phyloP scores from a whole-genome alignment of 2,329 filamentous ascomycete genomes.

The Pestalotiopsis fici region DNA sequence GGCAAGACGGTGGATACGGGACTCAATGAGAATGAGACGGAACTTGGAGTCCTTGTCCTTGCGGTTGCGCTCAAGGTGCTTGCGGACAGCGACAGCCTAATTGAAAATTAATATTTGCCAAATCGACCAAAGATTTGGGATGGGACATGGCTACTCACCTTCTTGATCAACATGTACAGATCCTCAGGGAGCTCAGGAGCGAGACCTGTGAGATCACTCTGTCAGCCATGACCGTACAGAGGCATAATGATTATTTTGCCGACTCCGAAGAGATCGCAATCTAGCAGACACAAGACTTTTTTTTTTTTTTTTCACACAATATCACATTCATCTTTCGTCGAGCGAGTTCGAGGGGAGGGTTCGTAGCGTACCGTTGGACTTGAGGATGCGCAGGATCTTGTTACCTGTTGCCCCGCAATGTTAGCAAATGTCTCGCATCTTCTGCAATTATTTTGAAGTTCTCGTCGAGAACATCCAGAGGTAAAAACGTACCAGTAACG shows the following conservation, averaged over 20 bases:
- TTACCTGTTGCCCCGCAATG: constrained; percentile 67
- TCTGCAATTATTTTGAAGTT: background rate
- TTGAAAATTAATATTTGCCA: constrained; percentile 16
- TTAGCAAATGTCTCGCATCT: constrained; percentile 33
- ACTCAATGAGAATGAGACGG: constrained; percentile 99
- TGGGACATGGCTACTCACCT: constrained; percentile 59
- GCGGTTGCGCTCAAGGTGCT: constrained; percentile 99
- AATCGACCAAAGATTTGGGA: background rate
- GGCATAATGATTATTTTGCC: constrained; percentile 51
- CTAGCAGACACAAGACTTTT: background rate
- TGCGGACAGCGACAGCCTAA: constrained; percentile 95
- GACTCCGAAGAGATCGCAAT: background rate
- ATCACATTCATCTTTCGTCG: constrained; percentile 1
- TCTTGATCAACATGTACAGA: constrained; percentile 99
- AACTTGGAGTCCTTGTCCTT: constrained; percentile 99
- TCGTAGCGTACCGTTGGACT: constrained; percentile 86
- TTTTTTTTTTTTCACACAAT: constrained; percentile 2
- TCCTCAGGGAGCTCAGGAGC: constrained; percentile 99
- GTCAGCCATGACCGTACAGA: constrained; percentile 93
- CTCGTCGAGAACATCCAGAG: background rate
- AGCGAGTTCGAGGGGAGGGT: constrained; percentile 21
- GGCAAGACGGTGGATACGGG: constrained; percentile 98
- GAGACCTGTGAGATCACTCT: constrained; percentile 92
- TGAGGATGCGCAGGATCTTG: constrained; percentile 99
- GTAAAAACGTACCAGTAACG: constrained; percentile 70